phyloP scores from a whole-genome alignment of 2,329 filamentous ascomycete species.

The Aspergillus sp. region DNA sequence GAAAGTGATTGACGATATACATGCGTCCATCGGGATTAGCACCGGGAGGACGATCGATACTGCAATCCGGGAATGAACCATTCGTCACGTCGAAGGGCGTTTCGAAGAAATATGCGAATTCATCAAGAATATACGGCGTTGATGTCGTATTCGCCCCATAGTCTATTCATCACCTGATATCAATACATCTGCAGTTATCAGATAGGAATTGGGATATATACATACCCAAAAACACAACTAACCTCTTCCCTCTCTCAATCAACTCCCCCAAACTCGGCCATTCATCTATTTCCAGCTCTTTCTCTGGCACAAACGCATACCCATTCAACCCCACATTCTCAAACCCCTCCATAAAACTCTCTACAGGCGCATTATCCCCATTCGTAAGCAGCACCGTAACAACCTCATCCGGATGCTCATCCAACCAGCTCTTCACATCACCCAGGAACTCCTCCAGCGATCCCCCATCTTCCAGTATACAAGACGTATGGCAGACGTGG shows the following conservation, averaged over 20 bases:
- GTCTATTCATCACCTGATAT: constrained; percentile 20
- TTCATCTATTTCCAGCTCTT: constrained; percentile 24
- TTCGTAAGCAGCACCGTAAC: constrained; percentile 62
- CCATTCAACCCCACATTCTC: constrained; percentile 23
- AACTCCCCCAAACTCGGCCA: constrained; percentile 42
- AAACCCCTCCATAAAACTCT: constrained; percentile 30
- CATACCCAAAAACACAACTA: constrained; percentile 41
- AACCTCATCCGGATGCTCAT: constrained; percentile 55
- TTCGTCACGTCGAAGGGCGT: constrained; percentile 41
- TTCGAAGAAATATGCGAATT: constrained; percentile 44
- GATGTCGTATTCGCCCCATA: constrained; percentile 33
- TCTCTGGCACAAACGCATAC: constrained; percentile 33
- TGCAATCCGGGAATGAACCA: constrained; percentile 37
- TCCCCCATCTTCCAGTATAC: constrained; percentile 56
- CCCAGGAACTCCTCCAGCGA: constrained; percentile 51
- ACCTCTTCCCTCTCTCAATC: constrained; percentile 36
- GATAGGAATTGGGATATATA: not conserved
- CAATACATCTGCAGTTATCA: not conserved
- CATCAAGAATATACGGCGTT: constrained; percentile 40
- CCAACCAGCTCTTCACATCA: constrained; percentile 58
- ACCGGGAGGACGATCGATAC: constrained; percentile 39
- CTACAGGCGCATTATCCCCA: constrained; percentile 40
- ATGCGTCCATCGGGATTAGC: constrained; percentile 36
- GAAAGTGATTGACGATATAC: constrained; percentile 47
- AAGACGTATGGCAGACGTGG: constrained; percentile 62